A percentile compares a stretch with the other conserved stretches of the same genome.
These are phyloP conservation scores for Coemansia sp. DNA, from an alignment of 192 early-diverging fungal species.

Conservation along the genomic window DNA sequence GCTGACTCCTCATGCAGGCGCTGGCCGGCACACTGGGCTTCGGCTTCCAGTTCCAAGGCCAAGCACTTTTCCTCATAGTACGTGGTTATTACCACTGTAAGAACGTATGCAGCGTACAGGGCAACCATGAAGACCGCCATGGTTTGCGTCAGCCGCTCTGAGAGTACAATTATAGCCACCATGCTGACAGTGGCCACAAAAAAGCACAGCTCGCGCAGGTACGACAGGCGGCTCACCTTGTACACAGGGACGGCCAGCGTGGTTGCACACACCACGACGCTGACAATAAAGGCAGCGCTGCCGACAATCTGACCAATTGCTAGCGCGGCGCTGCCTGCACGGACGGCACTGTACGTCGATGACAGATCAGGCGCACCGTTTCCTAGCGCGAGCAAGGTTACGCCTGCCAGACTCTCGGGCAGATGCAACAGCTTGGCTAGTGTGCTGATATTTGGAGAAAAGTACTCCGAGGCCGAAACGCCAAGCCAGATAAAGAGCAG, in stretches of 20 bases:
- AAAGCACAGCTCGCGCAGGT: slow-evolving; percentile 79
- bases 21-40: neutral
- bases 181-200: slow-evolving; percentile 57
- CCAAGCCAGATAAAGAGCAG: slow-evolving; percentile 76
- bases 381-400: slow-evolving; percentile 79
- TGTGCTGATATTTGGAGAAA: slow-evolving; percentile 83
- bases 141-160: slow-evolving; percentile 26
- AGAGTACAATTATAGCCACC: slow-evolving; percentile 32
- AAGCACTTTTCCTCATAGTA: slow-evolving; percentile 40
- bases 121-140: slow-evolving; percentile 47
- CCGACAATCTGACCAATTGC: slow-evolving; percentile 94
- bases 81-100: slow-evolving; percentile 47
- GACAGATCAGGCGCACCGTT: slow-evolving; percentile 94
- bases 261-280: slow-evolving; percentile 82
- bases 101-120: slow-evolving; percentile 46
- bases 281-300: slow-evolving; percentile 76
- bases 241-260: slow-evolving; percentile 74
- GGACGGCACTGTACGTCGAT: slow-evolving; percentile 80
- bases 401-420: slow-evolving; percentile 82
- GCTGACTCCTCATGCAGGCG: neutral
- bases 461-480: slow-evolving; percentile 80
- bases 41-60: slow-evolving; percentile 7
- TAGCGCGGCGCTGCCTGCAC: slow-evolving; percentile 68
- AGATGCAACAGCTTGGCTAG: slow-evolving; percentile 72
- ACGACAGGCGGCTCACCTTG: slow-evolving; percentile 64